Conservation (phyloP, 306 rosid genomes). For the Cucurbita argyrosperma region DNA sequence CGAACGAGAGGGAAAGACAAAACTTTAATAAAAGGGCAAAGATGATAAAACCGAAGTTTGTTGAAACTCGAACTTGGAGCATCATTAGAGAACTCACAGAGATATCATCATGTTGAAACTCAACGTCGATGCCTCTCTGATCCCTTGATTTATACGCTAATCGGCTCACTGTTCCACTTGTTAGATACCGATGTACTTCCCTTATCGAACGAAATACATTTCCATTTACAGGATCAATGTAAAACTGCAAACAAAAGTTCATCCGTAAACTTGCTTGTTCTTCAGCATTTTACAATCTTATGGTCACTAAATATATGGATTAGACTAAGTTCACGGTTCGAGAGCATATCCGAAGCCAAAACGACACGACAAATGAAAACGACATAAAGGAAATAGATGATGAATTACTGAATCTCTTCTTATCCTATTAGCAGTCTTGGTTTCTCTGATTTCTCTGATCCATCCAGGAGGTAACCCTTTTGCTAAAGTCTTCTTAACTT, state of each 20-base stretch:
- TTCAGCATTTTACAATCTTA: not conserved
- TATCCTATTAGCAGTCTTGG: slow-evolving; percentile 16
- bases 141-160: slow-evolving; percentile 16
- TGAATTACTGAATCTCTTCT: slow-evolving; percentile 47
- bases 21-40: not conserved
- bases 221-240: slow-evolving; percentile 54
- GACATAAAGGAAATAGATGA: not conserved
- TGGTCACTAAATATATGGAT: not conserved
- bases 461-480: slow-evolving; percentile 54
- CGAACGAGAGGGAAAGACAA: slow-evolving; percentile 8
- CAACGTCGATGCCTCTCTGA: slow-evolving; percentile 1
- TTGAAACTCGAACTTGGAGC: not conserved
- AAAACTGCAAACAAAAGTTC: slow-evolving; percentile 29
- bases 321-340: not conserved
- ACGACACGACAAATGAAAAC: not conserved
- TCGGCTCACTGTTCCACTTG: slow-evolving; percentile 34
- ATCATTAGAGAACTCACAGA: slow-evolving; percentile 20
- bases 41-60: not conserved
- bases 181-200: slow-evolving; percentile 36
- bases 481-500: slow-evolving; percentile 35
- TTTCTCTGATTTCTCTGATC: slow-evolving; percentile 39
- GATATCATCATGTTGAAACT: slow-evolving; percentile 14
- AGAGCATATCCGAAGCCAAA: not conserved
- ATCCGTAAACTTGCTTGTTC: not conserved
- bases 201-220: slow-evolving; percentile 36